Base-by-base conservation (phyloP, 768 basidiomycete species). In the Suillus placidus region DNA sequence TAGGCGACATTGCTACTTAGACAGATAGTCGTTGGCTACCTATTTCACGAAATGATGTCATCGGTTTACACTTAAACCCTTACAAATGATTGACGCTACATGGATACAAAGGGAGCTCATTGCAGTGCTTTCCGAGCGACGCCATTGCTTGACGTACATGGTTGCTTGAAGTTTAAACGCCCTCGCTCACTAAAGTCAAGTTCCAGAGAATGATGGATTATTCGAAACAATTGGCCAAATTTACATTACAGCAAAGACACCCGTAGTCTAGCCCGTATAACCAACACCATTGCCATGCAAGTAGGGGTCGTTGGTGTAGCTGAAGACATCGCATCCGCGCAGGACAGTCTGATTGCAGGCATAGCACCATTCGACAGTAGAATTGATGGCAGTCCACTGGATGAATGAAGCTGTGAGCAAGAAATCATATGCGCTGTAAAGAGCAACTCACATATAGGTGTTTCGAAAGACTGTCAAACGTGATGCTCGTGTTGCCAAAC, bases 401-500 rank as follows among this genome's bases (percentile, higher is more conserved):
- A 23, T 76, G 32, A 62, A 45, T 55, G 40, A 49, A 30, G 5
- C 5, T 38, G 14, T 23, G 23, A 55, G 57, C 43, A n/a, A 13
- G 1, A 32, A 64, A 38, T 3, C 8, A 52, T 32, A 26, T 60
- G 34, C 12, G 14, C 12, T 3, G 37, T 7, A 38, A 26, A 4
- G 30, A 51, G 35, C 3, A 52, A 34, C 69, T 55, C 37, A 76
- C 76, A 47, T 64, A 69, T 18, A 76, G 65, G 1, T 64, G 43
- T 18, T 35, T 10, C 49, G 75, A 69, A 34, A 76, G 4, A 23
- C 52, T 42, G 12, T 72, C 63, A 12, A 77, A 35, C 3, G 67
- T 64, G 23, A 76, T 66, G 52, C 32, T 76, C 38, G 75, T 43
- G 40, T 71, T 66, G 58, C 87, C 89, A 71, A 92, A 93, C 78